Evolutionary conservation across 129 eudicot genomes (phyloP).

Genomic region (Scalesia atractyloides): DNA sequence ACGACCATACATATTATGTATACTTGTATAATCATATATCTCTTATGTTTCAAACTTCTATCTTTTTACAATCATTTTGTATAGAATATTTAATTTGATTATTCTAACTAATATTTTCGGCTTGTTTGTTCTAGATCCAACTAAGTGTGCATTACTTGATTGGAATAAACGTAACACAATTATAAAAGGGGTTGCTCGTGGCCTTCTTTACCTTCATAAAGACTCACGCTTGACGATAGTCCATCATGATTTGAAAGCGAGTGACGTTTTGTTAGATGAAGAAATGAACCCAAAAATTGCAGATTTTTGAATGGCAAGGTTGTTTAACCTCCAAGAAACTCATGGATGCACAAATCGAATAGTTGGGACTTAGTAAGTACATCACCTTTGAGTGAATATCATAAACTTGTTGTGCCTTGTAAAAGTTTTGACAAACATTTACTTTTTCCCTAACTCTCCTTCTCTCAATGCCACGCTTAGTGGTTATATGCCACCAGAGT

Average conservation of each 20-base stretch:
- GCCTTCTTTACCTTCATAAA: slow-evolving; percentile 29
- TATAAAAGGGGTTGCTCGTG: not conserved
- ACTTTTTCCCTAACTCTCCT: not conserved
- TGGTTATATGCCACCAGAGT: slow-evolving; percentile 16
- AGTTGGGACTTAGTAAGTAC: slow-evolving; percentile 46
- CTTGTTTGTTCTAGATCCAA: not conserved
- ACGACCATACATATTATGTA: not conserved
- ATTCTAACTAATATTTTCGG: not conserved
- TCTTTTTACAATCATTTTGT: not conserved
- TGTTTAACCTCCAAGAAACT: slow-evolving; percentile 36
- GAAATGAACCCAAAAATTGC: slow-evolving; percentile 47
- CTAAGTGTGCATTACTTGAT: not conserved
- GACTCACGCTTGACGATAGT: slow-evolving; percentile 40
- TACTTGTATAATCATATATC: not conserved
- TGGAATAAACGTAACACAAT: not conserved
- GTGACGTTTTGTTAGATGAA: slow-evolving; percentile 44
- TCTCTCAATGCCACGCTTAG: not conserved
- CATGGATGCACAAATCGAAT: slow-evolving; percentile 8
- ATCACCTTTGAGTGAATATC: not conserved
- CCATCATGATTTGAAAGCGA: slow-evolving; percentile 50
- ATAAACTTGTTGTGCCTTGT: not conserved
- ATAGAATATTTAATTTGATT: no score
- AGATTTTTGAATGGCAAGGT: slow-evolving; percentile 43
- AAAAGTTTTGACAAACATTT: not conserved
- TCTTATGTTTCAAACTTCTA: no score